Evolutionary conservation across 2,329 filamentous ascomycete species (phyloP), one percentile per base, ranked within the genome.

Genomic region (Tolypocladium amazonense): DNA sequence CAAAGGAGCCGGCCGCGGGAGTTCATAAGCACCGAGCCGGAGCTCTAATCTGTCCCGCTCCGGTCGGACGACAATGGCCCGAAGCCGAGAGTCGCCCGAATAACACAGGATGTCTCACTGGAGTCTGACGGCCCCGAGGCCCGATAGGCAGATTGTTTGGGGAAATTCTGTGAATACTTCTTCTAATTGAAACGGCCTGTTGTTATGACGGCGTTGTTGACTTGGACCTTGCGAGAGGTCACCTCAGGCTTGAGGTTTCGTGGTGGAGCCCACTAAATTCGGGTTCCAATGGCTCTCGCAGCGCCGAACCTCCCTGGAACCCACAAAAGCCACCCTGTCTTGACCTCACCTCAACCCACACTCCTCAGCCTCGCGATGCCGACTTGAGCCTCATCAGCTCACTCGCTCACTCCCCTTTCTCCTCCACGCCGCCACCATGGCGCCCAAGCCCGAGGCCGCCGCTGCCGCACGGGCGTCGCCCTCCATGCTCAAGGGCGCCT

Each of bases 401-500:
- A 52, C 12, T 39, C 38, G 6, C 38, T 14, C 38, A 6, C 47
- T 8, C 18, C 30, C 15, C 8, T 18, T 11, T 15, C 27, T 3
- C 47, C 15, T 2, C 47, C 3, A n/a, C 25, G 27, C 27, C 20
- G 20, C 50, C 50, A 23, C 7, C 50, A 54, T 54, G 50, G 50
- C 30, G 20, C 50, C 50, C 30, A 54, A 23, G 14, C 2, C 30
- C 11, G 20, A 15, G 30, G 50, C 30, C 30, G 30, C 50, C 50
- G 11, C 30, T 3, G 27, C 30, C 30, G n/a, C 45, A 4, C 27
- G 30, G 27, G 30, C 50, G 4, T 11, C 50, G 9, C 20, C 50
- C 4, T 54, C 50, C 58, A 74, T 73, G 62, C 81, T 90, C 58
- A 84, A 85, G 61, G 91, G 90, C 59, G 91, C 91, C 58, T 89